Evolutionary conservation across 1,139 yeast species (phyloP).

Genomic region (Yamadazyma jaroonii): DNA sequence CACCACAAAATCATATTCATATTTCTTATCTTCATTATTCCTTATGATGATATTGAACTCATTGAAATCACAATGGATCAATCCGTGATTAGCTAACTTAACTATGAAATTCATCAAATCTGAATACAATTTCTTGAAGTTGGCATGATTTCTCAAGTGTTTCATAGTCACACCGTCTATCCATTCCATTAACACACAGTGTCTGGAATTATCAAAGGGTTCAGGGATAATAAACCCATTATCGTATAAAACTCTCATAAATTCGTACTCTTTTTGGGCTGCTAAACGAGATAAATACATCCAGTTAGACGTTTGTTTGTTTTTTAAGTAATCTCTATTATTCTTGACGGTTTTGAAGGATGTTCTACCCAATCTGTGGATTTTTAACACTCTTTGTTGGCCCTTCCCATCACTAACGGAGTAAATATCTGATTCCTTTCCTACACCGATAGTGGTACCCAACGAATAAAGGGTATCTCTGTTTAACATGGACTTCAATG

Average conservation of each 20-base stretch:
- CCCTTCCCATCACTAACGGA: conserved; percentile 76
- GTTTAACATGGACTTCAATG: conserved; percentile 76
- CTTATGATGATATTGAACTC: conserved; percentile 93
- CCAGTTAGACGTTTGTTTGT: conserved; percentile 75
- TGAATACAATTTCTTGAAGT: conserved; percentile 70
- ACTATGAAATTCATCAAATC: conserved; percentile 87
- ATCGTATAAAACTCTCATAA: conserved; percentile 70
- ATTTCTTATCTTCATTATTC: conserved; percentile 46
- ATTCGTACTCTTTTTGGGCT: conserved; percentile 87
- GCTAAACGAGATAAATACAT: conserved; percentile 88
- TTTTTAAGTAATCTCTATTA: conserved; percentile 85
- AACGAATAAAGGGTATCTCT: conserved; percentile 72
- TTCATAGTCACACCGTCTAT: conserved; percentile 89
- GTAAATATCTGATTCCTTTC: conserved; percentile 94
- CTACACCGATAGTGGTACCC: conserved; percentile 91
- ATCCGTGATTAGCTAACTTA: conserved; percentile 77
- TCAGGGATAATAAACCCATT: conserved; percentile 84
- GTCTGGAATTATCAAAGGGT: conserved; percentile 89
- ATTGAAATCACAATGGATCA: conserved; percentile 95
- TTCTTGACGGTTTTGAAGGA: conserved; percentile 90
- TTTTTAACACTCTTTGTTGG: conserved; percentile 68
- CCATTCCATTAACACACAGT: conserved; percentile 89
- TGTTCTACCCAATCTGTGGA: conserved; percentile 90
- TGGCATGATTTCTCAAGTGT: conserved; percentile 64
- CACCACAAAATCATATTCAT: conserved; percentile 71